Evolutionary conservation across 202 grass and related monocot genomes (phyloP).

Genomic region (Bolboschoenoplectus hybrid): DNA sequence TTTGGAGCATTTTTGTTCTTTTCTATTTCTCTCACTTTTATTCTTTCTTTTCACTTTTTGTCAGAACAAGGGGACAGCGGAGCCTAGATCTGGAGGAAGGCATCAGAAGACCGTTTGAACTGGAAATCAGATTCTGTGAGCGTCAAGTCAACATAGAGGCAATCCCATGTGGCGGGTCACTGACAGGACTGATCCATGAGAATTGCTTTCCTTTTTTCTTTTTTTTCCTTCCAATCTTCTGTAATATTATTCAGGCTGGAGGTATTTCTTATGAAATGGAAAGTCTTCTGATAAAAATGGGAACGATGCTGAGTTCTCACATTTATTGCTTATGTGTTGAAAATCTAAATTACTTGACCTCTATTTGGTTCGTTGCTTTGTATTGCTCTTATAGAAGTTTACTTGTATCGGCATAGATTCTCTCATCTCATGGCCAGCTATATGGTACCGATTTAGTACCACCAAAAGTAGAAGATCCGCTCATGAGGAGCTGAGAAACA

Average conservation of each 20-base stretch:
- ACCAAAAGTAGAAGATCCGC: too few relatives aligned
- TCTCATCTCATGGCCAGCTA: too few relatives aligned
- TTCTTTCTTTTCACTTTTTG: slow-evolving; percentile 26
- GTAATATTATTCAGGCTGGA: not conserved
- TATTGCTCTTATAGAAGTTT: too few relatives aligned
- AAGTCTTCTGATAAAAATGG: not conserved
- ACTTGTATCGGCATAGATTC: too few relatives aligned
- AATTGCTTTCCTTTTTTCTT: too few relatives aligned
- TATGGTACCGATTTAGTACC: too few relatives aligned
- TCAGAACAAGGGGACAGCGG: slow-evolving; percentile 6
- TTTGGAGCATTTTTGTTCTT: slow-evolving; percentile 2
- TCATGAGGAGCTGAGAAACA: too few relatives aligned
- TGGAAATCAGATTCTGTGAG: not conserved
- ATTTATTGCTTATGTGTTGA: too few relatives aligned
- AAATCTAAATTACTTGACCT: too few relatives aligned
- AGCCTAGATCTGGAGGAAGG: slow-evolving; percentile 16
- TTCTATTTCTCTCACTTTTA: slow-evolving; percentile 1
- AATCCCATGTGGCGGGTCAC: not conserved
- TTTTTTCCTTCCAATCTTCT: too few relatives aligned
- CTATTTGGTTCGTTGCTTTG: too few relatives aligned
- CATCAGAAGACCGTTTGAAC: slow-evolving; percentile 34
- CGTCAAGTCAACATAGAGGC: not conserved
- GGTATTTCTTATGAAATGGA: not conserved
- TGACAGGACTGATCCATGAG: too few relatives aligned
- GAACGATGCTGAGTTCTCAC: not conserved